Conservation (phyloP, 169 alveolate species). For the Eimeria tenella region DNA sequence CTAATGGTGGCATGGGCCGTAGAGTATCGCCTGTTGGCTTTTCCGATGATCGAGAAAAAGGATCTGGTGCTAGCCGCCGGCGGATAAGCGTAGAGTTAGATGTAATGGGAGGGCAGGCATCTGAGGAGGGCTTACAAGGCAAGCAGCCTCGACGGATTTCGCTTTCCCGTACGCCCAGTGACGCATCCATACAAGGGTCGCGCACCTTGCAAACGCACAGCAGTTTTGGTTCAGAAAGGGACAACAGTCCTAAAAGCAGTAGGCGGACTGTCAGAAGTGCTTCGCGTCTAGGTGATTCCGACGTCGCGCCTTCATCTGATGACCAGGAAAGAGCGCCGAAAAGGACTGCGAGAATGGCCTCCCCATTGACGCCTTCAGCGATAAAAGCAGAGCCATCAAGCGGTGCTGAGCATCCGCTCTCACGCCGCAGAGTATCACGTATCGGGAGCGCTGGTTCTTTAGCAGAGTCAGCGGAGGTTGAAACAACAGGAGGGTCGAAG, state of each 20-base stretch:
- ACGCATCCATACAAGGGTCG: constrained; percentile 4
- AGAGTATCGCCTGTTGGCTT: constrained; percentile 64
- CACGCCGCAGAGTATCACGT: constrained; percentile 59
- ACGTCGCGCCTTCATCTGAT: neutral
- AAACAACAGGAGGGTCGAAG: neutral
- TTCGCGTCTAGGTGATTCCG: constrained; percentile 5
- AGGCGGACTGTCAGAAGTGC: constrained; percentile 55
- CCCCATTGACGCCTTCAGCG: neutral
- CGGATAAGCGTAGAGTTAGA: constrained; percentile 35
- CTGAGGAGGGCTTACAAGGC: constrained; percentile 1
- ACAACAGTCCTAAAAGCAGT: neutral
- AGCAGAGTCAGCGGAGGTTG: constrained; percentile 17
- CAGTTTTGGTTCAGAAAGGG: constrained; percentile 33
- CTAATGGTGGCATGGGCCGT: constrained; percentile 7
- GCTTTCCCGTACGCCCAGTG: constrained; percentile 29
- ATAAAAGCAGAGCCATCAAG: neutral
- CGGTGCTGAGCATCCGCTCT: neutral
- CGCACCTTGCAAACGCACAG: constrained; percentile 41
- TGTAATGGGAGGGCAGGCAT: neutral
- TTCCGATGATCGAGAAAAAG: neutral
- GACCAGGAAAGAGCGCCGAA: constrained; percentile 18
- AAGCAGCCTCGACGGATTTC: constrained; percentile 50
- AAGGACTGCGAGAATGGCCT: constrained; percentile 26
- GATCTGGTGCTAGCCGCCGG: constrained; percentile 34
- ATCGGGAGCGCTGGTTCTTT: neutral